Base-by-base conservation (phyloP, 2,329 filamentous ascomycete species). In the Aspergillus sp. region DNA sequence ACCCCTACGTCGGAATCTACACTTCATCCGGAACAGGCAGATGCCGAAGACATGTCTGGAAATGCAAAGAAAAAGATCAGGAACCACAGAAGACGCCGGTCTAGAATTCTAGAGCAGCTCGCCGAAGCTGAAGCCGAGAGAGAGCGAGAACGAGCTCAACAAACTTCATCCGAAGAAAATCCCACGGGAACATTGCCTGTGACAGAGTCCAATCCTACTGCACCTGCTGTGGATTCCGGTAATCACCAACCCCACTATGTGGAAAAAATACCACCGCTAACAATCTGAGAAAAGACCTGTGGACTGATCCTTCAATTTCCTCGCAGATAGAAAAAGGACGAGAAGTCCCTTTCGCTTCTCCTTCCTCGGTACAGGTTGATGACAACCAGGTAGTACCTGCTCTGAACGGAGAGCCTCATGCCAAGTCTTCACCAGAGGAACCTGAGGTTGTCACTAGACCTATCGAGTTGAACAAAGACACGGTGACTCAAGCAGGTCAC, bases 61-160 rank as follows among this genome's bases (percentile, higher is more conserved):
- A 64, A 71, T 44, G 59, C 60, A 48, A 74, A 70, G 51, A 70
- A 73, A 56, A 78, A 75, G 53, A 71, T 64, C 9, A 77, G 76
- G 54, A 76, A 77, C 49, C 70, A 73, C 25, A 69, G 67, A 52
- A 66, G 62, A 50, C 63, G 60, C 41, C 60, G 63, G 35, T 68
- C 65, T 13, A 63, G 66, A 45, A 60, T 49, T 43, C 49, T 56
- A 41, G 60, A 61, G 42, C 38, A 43, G 38, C n/a, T 30, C 32
- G 9, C 48, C 41, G 54, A 45, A 30, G 10, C 10, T 2, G 25
- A 30, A 30, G 25, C 25, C 9, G 25, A 30, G 25, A 9, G 25
- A 27, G 25, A 27, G 9, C 25, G 25, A 30, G 25, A 30, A 10
- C 25, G 25, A 30, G 25, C 25, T 4, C 3, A 30, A 30, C 25